Evolutionary conservation across 495 filamentous ascomycete genomes (phyloP).

Genomic region (Aspergillus asperescens): DNA sequence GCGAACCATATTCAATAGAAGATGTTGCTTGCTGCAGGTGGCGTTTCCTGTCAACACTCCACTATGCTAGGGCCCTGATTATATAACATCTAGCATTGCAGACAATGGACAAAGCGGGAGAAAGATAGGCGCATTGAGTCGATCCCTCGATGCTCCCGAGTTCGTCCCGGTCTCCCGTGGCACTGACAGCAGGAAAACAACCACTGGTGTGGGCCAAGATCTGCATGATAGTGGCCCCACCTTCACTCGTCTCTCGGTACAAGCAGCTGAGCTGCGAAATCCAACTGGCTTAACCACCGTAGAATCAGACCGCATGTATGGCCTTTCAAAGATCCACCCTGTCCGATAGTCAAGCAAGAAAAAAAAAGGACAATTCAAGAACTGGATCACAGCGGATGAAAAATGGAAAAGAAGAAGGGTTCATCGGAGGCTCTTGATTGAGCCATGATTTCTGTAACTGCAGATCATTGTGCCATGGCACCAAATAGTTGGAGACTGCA

Average conservation of each 20-base stretch:
- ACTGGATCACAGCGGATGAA: neutral
- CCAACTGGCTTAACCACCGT: neutral
- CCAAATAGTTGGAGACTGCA: neutral
- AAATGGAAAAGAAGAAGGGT: neutral
- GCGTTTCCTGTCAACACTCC: neutral
- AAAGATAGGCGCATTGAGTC: neutral
- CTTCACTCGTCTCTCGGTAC: neutral
- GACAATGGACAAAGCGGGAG: neutral
- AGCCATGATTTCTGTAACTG: neutral
- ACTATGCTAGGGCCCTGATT: neutral
- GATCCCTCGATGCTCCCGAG: neutral
- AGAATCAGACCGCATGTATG: neutral
- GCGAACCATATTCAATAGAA: neutral
- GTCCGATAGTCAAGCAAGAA: neutral
- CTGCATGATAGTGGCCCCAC: neutral
- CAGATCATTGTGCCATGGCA: neutral
- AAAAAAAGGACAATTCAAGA: neutral
- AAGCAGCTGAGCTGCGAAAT: neutral
- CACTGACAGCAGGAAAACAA: neutral
- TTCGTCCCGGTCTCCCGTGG: neutral
- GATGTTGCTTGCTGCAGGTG: neutral
- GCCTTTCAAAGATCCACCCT: neutral
- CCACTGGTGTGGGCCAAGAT: neutral
- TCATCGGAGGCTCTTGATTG: neutral
- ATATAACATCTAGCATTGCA: neutral